These are phyloP conservation scores for Neopestalotiopsis sp. DNA, from an alignment of 2,329 filamentous ascomycete genomes.

Conservation along the genomic window DNA sequence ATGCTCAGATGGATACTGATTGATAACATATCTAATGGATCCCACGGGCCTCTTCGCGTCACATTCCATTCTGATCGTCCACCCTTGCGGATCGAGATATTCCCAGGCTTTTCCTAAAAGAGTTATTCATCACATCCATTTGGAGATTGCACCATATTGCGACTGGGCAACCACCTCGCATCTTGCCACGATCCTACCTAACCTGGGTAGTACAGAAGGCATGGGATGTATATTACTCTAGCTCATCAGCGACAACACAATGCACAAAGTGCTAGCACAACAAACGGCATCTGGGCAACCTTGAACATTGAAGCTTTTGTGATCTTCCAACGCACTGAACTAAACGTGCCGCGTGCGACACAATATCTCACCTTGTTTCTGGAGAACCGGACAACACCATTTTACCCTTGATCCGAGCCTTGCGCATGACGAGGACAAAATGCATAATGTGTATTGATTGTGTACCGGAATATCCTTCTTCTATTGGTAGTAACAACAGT, in stretches of 20 bases:
- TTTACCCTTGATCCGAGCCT: neutral
- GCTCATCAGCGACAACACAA: neutral
- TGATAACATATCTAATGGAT: neutral
- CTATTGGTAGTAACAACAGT: neutral
- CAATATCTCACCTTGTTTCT: neutral
- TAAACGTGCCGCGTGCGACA: neutral
- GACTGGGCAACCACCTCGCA: neutral
- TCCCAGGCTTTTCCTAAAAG: slow-evolving; percentile 10
- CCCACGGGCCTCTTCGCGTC: slow-evolving; percentile 5
- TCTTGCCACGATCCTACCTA: neutral
- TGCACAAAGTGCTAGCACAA: neutral
- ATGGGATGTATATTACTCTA: too few relatives aligned
- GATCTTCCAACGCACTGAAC: neutral
- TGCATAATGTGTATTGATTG: neutral
- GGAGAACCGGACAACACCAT: neutral
- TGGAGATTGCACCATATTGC: slow-evolving; percentile 17
- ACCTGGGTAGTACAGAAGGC: neutral
- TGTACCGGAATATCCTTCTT: neutral
- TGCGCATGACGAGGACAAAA: neutral
- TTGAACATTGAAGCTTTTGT: neutral
- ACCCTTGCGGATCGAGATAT: neutral
- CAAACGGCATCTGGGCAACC: neutral
- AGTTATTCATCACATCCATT: slow-evolving; percentile 4
- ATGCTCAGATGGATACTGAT: neutral
- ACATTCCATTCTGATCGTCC: slow-evolving; percentile 7